phyloP scores from a whole-genome alignment of 2,329 filamentous ascomycete species.

The Talaromyces sp. region DNA sequence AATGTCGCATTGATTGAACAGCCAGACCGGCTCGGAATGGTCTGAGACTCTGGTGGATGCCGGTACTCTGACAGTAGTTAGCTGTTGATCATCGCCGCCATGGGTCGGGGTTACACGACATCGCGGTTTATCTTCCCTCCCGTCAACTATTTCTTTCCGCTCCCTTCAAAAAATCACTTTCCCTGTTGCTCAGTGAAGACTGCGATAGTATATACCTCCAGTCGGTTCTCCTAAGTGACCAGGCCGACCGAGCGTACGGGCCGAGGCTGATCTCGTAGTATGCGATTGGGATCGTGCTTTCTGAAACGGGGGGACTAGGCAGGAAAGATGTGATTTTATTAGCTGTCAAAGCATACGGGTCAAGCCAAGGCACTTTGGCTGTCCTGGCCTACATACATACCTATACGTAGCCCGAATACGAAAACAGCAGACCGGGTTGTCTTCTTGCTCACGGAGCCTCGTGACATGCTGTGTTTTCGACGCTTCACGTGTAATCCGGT shows the following conservation, averaged over 20 bases:
- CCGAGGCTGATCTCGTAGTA: background rate
- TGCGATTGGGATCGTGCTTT: background rate
- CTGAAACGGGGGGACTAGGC: background rate
- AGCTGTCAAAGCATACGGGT: background rate
- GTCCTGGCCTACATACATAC: background rate
- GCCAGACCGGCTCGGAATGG: background rate
- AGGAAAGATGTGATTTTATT: background rate
- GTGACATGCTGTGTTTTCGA: background rate
- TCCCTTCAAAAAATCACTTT: background rate
- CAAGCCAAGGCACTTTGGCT: background rate
- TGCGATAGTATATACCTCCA: background rate
- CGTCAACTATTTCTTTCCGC: background rate
- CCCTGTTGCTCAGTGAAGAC: background rate
- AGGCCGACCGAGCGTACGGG: background rate
- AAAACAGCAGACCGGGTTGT: background rate
- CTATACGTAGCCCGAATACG: background rate
- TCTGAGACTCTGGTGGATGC: background rate
- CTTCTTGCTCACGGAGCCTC: background rate
- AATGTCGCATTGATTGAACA: background rate
- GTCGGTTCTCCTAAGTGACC: background rate
- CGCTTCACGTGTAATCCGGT: background rate
- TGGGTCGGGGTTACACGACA: background rate
- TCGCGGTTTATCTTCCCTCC: background rate
- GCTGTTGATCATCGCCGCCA: slow-evolving; percentile 2
- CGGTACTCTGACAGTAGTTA: background rate